Conservation (phyloP, 352 stramenopile species). For the Lagenidium giganteum region DNA sequence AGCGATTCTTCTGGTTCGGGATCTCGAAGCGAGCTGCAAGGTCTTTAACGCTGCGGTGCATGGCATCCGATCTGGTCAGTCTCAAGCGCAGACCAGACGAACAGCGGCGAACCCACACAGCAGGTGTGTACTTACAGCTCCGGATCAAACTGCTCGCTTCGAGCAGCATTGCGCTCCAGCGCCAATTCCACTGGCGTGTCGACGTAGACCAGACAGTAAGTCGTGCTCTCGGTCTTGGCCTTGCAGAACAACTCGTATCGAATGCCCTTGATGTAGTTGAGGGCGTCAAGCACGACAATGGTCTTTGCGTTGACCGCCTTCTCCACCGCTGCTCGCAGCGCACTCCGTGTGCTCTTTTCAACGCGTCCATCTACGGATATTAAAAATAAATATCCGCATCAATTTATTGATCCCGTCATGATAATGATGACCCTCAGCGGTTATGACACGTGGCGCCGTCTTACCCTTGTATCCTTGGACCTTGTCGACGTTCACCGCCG, state of each 20-base stretch:
- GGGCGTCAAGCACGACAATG: constrained; percentile 90
- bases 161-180: constrained; percentile 43
- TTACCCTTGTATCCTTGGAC: constrained; percentile 54
- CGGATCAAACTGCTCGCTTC: constrained; percentile 30
- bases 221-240: constrained; percentile 85
- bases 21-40: constrained; percentile 88
- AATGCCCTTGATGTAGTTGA: constrained; percentile 96
- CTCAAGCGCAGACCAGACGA: neutral
- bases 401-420: neutral
- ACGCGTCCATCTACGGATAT: constrained; percentile 32
- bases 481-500: constrained; percentile 55
- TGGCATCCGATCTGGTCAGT: neutral
- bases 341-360: constrained; percentile 70
- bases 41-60: constrained; percentile 57
- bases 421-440: too few relatives aligned
- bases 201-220: constrained; percentile 87
- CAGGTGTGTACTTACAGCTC: constrained; percentile 43
- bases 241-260: constrained; percentile 95
- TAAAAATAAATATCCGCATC: neutral
- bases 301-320: constrained; percentile 48
- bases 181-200: constrained; percentile 59
- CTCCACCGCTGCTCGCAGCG: constrained; percentile 60
- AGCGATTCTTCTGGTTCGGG: constrained; percentile 90
- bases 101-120: too few relatives aligned
- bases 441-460: too few relatives aligned